phyloP scores from a whole-genome alignment of 352 stramenopile species.

The Detonula confervacea region DNA sequence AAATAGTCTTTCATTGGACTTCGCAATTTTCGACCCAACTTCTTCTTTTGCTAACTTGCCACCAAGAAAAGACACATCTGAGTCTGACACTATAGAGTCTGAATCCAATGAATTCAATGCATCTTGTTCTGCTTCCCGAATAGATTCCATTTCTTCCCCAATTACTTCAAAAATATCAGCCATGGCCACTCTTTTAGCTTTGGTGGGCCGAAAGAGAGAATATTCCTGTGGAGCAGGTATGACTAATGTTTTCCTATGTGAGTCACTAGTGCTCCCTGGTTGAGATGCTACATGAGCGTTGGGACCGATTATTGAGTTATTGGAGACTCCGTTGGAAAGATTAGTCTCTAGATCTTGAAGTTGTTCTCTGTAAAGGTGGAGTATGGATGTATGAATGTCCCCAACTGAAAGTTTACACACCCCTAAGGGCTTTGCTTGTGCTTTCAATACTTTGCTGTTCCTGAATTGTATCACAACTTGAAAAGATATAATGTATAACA shows the following conservation, averaged over 20 bases:
- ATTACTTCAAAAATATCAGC: conserved; percentile 55
- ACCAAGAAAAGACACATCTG: conserved; percentile 38
- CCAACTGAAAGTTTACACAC: conserved; percentile 53
- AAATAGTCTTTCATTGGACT: conserved; percentile 57
- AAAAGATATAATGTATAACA: no score
- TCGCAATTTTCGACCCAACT: conserved; percentile 18
- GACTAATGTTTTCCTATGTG: conserved; percentile 17
- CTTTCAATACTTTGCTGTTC: conserved; percentile 36
- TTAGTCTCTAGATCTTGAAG: conserved; percentile 35
- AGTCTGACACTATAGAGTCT: conserved; percentile 54
- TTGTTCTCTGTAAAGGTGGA: conserved; percentile 50
- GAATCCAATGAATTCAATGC: conserved; percentile 40
- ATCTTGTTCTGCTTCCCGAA: conserved; percentile 53
- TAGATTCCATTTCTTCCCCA: conserved; percentile 54
- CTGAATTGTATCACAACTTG: conserved; percentile 52
- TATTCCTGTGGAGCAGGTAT: conserved; percentile 54
- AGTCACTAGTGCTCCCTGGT: conserved; percentile 4
- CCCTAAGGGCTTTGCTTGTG: conserved; percentile 31
- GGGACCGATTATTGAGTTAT: conserved; percentile 8
- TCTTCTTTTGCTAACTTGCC: conserved; percentile 32
- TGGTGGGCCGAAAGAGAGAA: conserved; percentile 51
- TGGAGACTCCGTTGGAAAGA: conserved; percentile 27
- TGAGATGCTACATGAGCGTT: conserved; percentile 4
- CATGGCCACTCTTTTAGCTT: conserved; percentile 13
- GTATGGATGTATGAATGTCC: conserved; percentile 52